phyloP scores from a whole-genome alignment of 2,329 filamentous ascomycete species.

The Catunica adiposa region DNA sequence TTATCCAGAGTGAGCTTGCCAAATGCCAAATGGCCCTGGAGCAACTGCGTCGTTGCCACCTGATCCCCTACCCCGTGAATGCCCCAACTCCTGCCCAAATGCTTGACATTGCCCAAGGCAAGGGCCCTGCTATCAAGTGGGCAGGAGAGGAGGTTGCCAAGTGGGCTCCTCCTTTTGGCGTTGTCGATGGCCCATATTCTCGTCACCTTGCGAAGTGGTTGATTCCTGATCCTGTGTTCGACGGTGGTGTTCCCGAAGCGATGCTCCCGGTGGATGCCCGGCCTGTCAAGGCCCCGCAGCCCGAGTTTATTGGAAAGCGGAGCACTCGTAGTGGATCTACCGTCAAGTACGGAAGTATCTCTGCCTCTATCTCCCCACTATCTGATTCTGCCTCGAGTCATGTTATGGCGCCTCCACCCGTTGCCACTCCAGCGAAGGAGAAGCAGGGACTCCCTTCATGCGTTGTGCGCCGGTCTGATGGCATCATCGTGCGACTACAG shows the following conservation, averaged over 20 bases:
- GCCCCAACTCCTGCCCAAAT: constrained; percentile 49
- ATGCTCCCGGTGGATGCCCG: constrained; percentile 33
- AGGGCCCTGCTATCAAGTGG: constrained; percentile 50
- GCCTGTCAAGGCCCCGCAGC: constrained; percentile 58
- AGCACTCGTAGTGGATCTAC: constrained; percentile 27
- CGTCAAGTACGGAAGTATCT: constrained; percentile 35
- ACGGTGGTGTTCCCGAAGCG: constrained; percentile 42
- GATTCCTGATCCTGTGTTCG: constrained; percentile 73
- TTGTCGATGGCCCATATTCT: constrained; percentile 81
- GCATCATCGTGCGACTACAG: constrained; percentile 72
- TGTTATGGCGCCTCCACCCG: constrained; percentile 46
- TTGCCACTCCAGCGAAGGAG: constrained; percentile 54
- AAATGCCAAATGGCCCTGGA: constrained; percentile 91
- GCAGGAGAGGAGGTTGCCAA: constrained; percentile 49
- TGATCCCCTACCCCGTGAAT: constrained; percentile 74
- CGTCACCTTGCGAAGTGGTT: constrained; percentile 94
- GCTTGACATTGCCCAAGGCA: constrained; percentile 56
- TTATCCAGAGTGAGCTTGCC: constrained; percentile 90
- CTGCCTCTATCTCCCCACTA: neutral
- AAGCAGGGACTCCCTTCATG: constrained; percentile 55
- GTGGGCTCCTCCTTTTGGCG: constrained; percentile 77
- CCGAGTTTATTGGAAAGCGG: constrained; percentile 32
- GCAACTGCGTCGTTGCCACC: constrained; percentile 77
- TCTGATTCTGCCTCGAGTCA: neutral
- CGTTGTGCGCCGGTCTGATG: constrained; percentile 71